phyloP scores from a whole-genome alignment of 495 filamentous ascomycete genomes.

The Podospora tetraspora region DNA sequence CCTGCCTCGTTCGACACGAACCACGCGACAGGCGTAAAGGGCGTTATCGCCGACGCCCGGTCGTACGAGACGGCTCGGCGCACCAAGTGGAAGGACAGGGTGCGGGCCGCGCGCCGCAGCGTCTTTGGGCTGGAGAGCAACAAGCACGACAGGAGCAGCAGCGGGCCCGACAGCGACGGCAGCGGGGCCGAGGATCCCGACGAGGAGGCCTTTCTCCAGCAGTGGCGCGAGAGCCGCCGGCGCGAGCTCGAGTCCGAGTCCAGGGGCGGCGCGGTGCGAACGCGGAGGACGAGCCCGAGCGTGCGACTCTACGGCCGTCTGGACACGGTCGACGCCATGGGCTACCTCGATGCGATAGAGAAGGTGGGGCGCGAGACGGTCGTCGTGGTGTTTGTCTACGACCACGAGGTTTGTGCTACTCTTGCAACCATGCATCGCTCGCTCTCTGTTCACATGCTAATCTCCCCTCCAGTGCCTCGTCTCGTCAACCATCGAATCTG shows the following conservation, averaged over 20 bases:
- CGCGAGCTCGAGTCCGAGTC: slow-evolving; percentile 62
- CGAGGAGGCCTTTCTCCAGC: slow-evolving; percentile 75
- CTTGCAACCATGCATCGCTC: slow-evolving; percentile 1
- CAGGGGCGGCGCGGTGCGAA: slow-evolving; percentile 38
- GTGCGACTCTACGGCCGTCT: slow-evolving; percentile 71
- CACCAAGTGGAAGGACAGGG: slow-evolving; percentile 50
- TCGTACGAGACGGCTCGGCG: slow-evolving; percentile 81
- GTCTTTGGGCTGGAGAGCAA: slow-evolving; percentile 37
- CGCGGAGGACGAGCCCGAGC: slow-evolving; percentile 61
- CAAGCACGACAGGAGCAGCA: slow-evolving; percentile 48
- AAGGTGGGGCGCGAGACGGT: slow-evolving; percentile 73
- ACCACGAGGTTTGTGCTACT: slow-evolving; percentile 64
- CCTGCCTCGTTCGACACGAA: slow-evolving; percentile 66
- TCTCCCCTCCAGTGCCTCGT: slow-evolving; percentile 58
- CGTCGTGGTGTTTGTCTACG: slow-evolving; percentile 94
- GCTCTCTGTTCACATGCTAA: slow-evolving; percentile 16
- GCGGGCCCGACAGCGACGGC: slow-evolving; percentile 44
- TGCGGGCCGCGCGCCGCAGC: slow-evolving; percentile 40
- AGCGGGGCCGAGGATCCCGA: slow-evolving; percentile 39
- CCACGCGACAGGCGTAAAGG: slow-evolving; percentile 82
- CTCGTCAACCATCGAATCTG: slow-evolving; percentile 70
- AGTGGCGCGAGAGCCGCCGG: slow-evolving; percentile 76
- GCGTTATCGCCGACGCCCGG: slow-evolving; percentile 92
- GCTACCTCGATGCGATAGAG: slow-evolving; percentile 93
- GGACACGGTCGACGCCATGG: slow-evolving; percentile 79